Evolutionary conservation across 148 eudicot species (phyloP), one percentile per base, ranked within the genome.

Genomic region (Linanthus parryae): DNA sequence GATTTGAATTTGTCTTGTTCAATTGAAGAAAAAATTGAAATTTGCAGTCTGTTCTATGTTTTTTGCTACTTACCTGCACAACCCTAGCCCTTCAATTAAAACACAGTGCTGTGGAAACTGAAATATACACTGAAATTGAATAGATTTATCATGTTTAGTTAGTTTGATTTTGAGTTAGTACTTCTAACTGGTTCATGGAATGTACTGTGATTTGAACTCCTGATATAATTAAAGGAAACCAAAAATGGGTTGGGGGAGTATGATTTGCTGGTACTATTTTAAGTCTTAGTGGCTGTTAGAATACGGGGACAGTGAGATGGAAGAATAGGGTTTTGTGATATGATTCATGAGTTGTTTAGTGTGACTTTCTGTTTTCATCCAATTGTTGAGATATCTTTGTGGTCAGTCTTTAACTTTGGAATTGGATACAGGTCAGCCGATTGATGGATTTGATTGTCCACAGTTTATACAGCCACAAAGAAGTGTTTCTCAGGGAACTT

Each of bases 391-490:
- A 28, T 24, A 27, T n/a, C 14, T 45, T 15, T 17, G 9, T 20
- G 3, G 12, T 2, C 20, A 25, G n/a, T 24, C 5, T 16, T 39
- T 15, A 28, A 25, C 14, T 34, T 51, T 61, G 57, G 54, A 17
- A 40, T 20, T 60, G 27, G 34, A 33, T 73, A 68, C 91, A 92
- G 99, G 99, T 92, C 19, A 84, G 91, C 71, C 67, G 99, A 55
- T 63, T 92, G 50, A 14, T 92, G 84, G 96, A 92, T 66, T 74
- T 92, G 79, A 92, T 88, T 40, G 99, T 92, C 48, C 96, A 92
- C 71, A 88, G 96, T 67, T 36, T 92, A 48, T 92, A 92, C 83
- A 92, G 99, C 59, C 94, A 92, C 78, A 92, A 92, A 68, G 99
- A 92, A 69, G 89, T 92, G 52, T 92, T 92, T 52, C 94, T 92